Percentiles rank a stretch among this genome's conserved stretches.
Evolutionary conservation across 176 grass and related monocot species (phyloP).

Genomic region (Aegilops sharonensis): DNA sequence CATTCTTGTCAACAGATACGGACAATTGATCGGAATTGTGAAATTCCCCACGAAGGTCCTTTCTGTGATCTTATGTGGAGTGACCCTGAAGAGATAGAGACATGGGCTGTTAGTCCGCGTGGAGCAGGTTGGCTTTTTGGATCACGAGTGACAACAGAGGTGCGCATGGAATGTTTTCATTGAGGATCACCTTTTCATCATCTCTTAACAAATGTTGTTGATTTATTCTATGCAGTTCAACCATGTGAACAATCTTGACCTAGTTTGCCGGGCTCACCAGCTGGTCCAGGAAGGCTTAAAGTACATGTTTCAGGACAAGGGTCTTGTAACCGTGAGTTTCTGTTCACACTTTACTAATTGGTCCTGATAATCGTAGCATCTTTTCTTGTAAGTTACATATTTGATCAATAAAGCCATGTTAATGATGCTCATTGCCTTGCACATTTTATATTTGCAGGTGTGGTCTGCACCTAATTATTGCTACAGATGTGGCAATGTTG

Average conservation of each 20-base stretch:
- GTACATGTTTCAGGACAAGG: slow-evolving; percentile 99
- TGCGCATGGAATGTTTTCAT: slow-evolving; percentile 30
- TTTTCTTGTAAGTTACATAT: neutral
- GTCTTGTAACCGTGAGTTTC: slow-evolving; percentile 93
- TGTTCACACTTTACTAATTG: neutral
- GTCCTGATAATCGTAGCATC: slow-evolving; percentile 8
- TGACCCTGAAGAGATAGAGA: slow-evolving; percentile 97
- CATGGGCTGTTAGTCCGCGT: slow-evolving; percentile 96
- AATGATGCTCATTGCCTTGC: neutral
- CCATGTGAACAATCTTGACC: slow-evolving; percentile 88
- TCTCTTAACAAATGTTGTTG: neutral
- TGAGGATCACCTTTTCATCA: neutral
- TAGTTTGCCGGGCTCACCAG: slow-evolving; percentile 97
- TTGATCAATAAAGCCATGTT: neutral
- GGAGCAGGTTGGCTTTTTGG: slow-evolving; percentile 99
- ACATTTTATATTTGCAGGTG: slow-evolving; percentile 49
- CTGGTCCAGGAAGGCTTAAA: slow-evolving; percentile 97
- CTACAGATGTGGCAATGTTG: slow-evolving; percentile 98
- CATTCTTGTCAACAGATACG: slow-evolving; percentile 55
- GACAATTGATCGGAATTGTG: slow-evolving; percentile 95
- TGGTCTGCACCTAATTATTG: slow-evolving; percentile 99
- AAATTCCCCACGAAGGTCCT: slow-evolving; percentile 96
- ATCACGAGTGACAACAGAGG: slow-evolving; percentile 92
- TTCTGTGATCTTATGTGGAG: slow-evolving; percentile 99
- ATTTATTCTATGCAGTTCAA: slow-evolving; percentile 70